Conservation (phyloP, 2,329 filamentous ascomycete species). For the Chrysoporthe cubensis region DNA sequence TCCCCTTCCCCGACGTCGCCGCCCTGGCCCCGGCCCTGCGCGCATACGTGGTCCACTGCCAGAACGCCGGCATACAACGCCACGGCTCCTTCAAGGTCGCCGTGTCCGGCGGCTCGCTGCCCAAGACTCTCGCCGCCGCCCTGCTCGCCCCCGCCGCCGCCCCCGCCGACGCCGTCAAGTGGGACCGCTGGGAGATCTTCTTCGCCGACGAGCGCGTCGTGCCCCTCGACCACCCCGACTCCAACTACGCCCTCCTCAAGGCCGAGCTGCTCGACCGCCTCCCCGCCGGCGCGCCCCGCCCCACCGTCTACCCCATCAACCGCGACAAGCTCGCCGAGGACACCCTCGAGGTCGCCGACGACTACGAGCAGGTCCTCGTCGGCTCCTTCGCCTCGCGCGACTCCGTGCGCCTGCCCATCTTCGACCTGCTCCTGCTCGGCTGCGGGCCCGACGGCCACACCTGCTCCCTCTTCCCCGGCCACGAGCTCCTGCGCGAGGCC, state of each 20-base stretch:
- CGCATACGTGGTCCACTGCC: slow-evolving; percentile 78
- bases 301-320: slow-evolving; percentile 81
- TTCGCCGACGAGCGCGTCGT: slow-evolving; percentile 98
- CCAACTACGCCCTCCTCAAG: slow-evolving; percentile 90
- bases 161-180: slow-evolving; percentile 68
- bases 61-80: slow-evolving; percentile 77
- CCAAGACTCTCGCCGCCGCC: slow-evolving; percentile 83
- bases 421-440: slow-evolving; percentile 90
- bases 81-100: slow-evolving; percentile 88
- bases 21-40: slow-evolving; percentile 78
- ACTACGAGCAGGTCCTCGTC: slow-evolving; percentile 89
- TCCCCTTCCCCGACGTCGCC: slow-evolving; percentile 73
- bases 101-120: slow-evolving; percentile 91
- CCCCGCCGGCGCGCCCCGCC: slow-evolving; percentile 65
- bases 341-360: slow-evolving; percentile 87
- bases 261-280: slow-evolving; percentile 88
- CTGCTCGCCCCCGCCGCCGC: slow-evolving; percentile 64
- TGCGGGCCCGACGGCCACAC: slow-evolving; percentile 97
- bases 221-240: slow-evolving; percentile 87
- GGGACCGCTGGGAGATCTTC: slow-evolving; percentile 95
- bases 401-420: slow-evolving; percentile 91
- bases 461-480: slow-evolving; percentile 92
- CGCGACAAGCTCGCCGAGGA: slow-evolving; percentile 63
- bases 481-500: slow-evolving; percentile 81
- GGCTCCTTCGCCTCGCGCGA: slow-evolving; percentile 87